Percentiles rank a stretch among this genome's conserved stretches.
These are phyloP conservation scores for Salicornia ramosissima DNA, from an alignment of 148 eudicot genomes.

Conservation along the genomic window DNA sequence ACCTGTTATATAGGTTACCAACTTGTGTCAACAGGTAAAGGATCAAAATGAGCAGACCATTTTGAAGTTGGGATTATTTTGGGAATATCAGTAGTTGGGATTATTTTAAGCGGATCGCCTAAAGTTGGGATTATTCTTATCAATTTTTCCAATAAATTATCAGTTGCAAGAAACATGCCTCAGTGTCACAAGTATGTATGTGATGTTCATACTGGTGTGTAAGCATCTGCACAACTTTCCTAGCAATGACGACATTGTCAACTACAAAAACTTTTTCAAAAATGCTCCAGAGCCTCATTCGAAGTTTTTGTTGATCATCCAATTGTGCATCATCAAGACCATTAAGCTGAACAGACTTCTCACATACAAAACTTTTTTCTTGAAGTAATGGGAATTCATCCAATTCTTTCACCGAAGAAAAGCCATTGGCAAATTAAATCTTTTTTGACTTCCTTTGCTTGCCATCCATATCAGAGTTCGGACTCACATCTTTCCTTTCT, in stretches of 20 bases:
- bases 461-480: neutral
- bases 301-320: constrained; percentile 31
- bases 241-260: constrained; percentile 54
- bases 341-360: constrained; percentile 11
- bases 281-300: constrained; percentile 48
- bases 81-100: too few species aligned
- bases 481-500: constrained; percentile 8
- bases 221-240: constrained; percentile 57
- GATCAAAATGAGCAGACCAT: too few species aligned
- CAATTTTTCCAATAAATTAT: too few species aligned
- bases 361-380: constrained; percentile 2
- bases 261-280: constrained; percentile 78
- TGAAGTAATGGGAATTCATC: neutral
- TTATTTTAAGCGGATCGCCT: too few species aligned
- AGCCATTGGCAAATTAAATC: constrained; percentile 17
- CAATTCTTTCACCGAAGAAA: constrained; percentile 16
- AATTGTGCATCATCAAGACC: constrained; percentile 22
- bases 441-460: neutral
- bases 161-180: constrained; percentile 46
- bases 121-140: too few species aligned
- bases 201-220: constrained; percentile 58
- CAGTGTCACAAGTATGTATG: constrained; percentile 95
- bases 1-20: too few species aligned
- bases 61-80: too few species aligned
- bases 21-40: too few species aligned